Evolutionary conservation across 2,329 filamentous ascomycete species (phyloP), one percentile per base, ranked within the genome.

Genomic region (Podosphaera fusca): DNA sequence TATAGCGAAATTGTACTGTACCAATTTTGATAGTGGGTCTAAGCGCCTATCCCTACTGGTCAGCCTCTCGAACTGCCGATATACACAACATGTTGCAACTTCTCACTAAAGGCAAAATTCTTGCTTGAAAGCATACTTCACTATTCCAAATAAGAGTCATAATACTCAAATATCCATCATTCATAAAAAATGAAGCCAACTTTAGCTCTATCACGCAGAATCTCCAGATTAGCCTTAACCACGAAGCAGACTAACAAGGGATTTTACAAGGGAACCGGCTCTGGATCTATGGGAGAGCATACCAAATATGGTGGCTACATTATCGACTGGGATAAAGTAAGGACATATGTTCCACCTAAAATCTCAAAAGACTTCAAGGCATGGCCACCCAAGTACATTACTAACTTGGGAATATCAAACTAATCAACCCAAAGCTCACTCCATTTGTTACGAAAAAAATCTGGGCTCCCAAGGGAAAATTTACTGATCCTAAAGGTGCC

Each of bases 231-330:
- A 59, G 76, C 78, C 56, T 79, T 98, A 66, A 95, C 87, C 10
- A 94, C 90, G 63, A 98, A 98, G 73, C 83, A 92, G 71, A 83
- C 90, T 68, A 85, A 84, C 69, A 87, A 87, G 68, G 90, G 89
- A 63, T 98, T 83, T 79, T 98, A 98, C 80, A 96, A 96, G 76
- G 92, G 92, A 68, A 95, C 85, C 65, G 78, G 89, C 52, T 84
- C 87, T 0, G 92, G 92, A 1, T 81, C 85, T 47, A 88, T 94
- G 81, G 92, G 92, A 69, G 72, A 75, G 12, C 87, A 94, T 72
- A 89, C 85, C 57, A 85, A 85, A 69, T 79, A 81, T 68, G 92
- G 90, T 70, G 82, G 82, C 55, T 98, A 92, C 70, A 69, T 81
- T 52, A 82, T 96, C 63, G 85, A 96, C 63, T 94, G 78, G 76